Evolutionary conservation across 352 stramenopile species (phyloP).

Genomic region (Phytophthora pseudosyringae): DNA sequence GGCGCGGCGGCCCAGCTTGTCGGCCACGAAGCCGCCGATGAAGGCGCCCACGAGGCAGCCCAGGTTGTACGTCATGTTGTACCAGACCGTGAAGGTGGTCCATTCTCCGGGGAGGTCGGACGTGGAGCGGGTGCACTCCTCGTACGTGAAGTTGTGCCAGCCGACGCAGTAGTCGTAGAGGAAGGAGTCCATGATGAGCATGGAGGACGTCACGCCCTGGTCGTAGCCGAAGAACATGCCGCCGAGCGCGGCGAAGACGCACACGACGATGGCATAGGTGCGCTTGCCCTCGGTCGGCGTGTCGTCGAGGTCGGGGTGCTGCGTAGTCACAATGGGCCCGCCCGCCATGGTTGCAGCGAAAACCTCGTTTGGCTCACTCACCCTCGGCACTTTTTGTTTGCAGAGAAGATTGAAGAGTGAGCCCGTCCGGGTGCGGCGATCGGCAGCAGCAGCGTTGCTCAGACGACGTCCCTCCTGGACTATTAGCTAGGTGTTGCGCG

Average conservation of each 20-base stretch:
- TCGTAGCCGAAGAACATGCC: constrained; percentile 44
- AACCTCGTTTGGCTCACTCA: too few relatives aligned
- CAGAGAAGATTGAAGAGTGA: too few relatives aligned
- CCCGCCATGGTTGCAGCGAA: too few relatives aligned
- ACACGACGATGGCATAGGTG: constrained; percentile 44
- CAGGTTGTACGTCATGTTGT: constrained; percentile 39
- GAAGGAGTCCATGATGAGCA: constrained; percentile 56
- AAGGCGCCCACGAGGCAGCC: constrained; percentile 31
- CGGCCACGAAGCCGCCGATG: constrained; percentile 28
- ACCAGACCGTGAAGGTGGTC: constrained; percentile 38
- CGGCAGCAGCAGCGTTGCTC: too few relatives aligned
- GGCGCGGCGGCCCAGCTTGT: constrained; percentile 39
- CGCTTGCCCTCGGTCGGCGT: constrained; percentile 42
- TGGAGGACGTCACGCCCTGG: constrained; percentile 43
- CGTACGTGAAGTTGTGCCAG: constrained; percentile 38
- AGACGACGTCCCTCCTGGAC: too few relatives aligned
- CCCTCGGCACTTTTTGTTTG: too few relatives aligned
- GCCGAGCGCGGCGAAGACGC: constrained; percentile 36
- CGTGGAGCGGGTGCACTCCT: constrained; percentile 26
- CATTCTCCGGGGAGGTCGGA: constrained; percentile 36
- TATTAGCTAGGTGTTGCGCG: too few relatives aligned
- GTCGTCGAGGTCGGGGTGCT: too few relatives aligned
- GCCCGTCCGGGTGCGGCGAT: too few relatives aligned
- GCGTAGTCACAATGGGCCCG: too few relatives aligned
- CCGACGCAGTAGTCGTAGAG: constrained; percentile 47